Evolutionary conservation across 2,329 filamentous ascomycete species (phyloP).

Genomic region (Aspergillus sp.): DNA sequence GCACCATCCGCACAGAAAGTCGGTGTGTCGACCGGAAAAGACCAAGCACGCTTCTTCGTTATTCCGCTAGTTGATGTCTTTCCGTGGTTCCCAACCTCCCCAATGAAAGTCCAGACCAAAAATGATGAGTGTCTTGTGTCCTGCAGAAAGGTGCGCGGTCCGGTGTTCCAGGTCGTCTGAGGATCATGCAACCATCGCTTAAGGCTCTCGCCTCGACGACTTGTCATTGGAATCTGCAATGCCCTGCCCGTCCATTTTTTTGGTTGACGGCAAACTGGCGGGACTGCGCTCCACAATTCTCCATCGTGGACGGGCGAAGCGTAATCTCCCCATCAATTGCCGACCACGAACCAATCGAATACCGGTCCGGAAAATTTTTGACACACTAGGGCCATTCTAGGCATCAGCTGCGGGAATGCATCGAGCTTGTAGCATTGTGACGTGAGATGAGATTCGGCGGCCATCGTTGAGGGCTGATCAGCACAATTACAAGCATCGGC

Average conservation of each 20-base stretch:
- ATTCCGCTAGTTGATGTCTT: too few species aligned
- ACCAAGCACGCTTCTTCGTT: too few species aligned
- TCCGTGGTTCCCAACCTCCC: too few species aligned
- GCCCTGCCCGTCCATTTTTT: neutral
- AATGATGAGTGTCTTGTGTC: too few species aligned
- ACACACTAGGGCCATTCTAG: neutral
- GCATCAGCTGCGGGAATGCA: neutral
- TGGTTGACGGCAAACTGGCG: neutral
- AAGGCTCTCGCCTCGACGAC: neutral
- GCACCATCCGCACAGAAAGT: too few species aligned
- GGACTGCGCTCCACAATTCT: neutral
- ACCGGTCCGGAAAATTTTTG: neutral
- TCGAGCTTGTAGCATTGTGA: neutral
- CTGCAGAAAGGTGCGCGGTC: too few species aligned
- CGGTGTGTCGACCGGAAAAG: too few species aligned
- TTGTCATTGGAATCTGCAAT: neutral
- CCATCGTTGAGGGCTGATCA: neutral
- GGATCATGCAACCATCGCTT: too few species aligned
- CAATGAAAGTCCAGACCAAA: too few species aligned
- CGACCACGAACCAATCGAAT: neutral
- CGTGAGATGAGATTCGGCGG: constrained; percentile 1
- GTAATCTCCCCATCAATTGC: neutral
- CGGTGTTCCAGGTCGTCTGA: too few species aligned
- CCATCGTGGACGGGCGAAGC: neutral
- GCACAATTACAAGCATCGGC: neutral